phyloP scores from a whole-genome alignment of 331 rosid genomes.

The Acacia concinna region DNA sequence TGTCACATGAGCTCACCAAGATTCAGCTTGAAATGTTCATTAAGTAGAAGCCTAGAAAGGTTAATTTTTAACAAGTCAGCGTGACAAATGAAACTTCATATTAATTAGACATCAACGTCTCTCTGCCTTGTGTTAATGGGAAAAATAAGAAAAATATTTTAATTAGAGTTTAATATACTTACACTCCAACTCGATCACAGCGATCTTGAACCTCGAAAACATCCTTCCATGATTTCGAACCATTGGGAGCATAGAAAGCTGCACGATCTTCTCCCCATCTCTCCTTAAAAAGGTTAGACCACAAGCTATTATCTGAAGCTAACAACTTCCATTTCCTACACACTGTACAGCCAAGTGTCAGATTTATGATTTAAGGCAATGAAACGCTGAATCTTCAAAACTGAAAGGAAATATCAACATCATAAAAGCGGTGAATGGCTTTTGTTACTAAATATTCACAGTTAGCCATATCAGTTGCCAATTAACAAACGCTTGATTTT shows the following conservation, averaged over 20 bases:
- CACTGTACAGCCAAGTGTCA: constrained; percentile 45
- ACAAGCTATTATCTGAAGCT: constrained; percentile 54
- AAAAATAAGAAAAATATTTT: background rate
- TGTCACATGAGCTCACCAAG: background rate
- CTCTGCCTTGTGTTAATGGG: background rate
- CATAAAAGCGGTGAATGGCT: background rate
- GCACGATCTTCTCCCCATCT: constrained; percentile 78
- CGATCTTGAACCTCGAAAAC: constrained; percentile 67
- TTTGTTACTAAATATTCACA: background rate
- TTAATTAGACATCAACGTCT: too few species aligned
- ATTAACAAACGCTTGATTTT: constrained; percentile 12
- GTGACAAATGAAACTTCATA: background rate
- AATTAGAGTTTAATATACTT: constrained; percentile 32
- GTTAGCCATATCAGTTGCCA: background rate
- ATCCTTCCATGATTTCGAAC: constrained; percentile 67
- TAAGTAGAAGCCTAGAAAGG: too few species aligned
- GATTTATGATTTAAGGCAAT: constrained; percentile 1
- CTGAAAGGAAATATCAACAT: background rate
- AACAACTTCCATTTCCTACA: constrained; percentile 69
- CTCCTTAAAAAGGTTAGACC: constrained; percentile 71
- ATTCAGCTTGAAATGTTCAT: too few species aligned
- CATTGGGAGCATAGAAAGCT: constrained; percentile 50
- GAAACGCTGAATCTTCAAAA: constrained; percentile 17
- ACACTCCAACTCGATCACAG: constrained; percentile 70
- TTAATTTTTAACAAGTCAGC: background rate